These are phyloP conservation scores for Pseudotulostoma volvatum DNA, from an alignment of 495 filamentous ascomycete genomes.

Conservation along the genomic window DNA sequence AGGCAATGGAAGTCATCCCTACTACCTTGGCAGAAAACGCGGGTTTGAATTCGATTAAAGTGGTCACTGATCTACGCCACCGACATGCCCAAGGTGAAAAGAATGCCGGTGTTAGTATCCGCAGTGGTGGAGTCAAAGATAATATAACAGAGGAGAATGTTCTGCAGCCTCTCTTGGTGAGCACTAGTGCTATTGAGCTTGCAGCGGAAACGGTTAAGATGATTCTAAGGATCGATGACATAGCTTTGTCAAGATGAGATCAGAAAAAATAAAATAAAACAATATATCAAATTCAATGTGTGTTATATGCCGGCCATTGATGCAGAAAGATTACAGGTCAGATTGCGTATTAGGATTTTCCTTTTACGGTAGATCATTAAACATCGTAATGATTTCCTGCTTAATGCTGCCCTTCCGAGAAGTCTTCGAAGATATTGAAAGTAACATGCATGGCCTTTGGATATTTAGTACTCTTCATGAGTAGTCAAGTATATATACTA, in stretches of 20 bases:
- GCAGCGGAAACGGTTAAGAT: constrained; percentile 98
- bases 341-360: no score
- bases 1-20: constrained; percentile 93
- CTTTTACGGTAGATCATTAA: no score
- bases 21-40: constrained; percentile 96
- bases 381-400: no score
- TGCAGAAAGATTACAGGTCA: no score
- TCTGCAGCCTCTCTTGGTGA: constrained; percentile 85
- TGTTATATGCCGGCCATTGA: no score
- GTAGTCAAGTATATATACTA: no score
- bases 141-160: constrained; percentile 96
- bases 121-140: constrained; percentile 86
- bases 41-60: constrained; percentile 91
- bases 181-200: constrained; percentile 91
- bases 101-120: constrained; percentile 93
- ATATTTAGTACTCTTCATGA: no score
- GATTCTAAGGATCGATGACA: constrained; percentile 94
- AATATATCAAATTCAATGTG: constrained; percentile 1
- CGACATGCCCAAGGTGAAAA: constrained; percentile 86
- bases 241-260: constrained; percentile 49
- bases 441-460: no score
- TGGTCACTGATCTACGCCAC: constrained; percentile 92
- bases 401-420: no score
- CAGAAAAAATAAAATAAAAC: not conserved
- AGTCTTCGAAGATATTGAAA: no score